Conservation (phyloP, 2,329 filamentous ascomycete genomes). For the Colletotrichum tropicicola region DNA sequence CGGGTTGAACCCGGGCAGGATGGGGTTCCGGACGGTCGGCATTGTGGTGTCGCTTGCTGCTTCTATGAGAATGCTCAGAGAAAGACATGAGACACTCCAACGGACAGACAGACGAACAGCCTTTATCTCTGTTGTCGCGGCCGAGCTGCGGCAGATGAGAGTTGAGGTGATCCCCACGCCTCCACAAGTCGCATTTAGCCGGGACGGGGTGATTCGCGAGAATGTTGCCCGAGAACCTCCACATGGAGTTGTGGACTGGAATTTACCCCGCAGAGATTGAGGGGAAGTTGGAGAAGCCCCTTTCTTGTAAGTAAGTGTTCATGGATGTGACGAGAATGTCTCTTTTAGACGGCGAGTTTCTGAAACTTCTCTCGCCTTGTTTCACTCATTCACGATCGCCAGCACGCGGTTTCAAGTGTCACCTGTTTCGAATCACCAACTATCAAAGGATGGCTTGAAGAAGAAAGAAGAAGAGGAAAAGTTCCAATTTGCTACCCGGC, state of each 20-base stretch:
- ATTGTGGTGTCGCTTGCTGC: constrained; percentile 38
- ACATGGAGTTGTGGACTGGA: background rate
- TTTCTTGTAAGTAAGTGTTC: too few relatives aligned
- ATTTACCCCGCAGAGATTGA: constrained; percentile 20
- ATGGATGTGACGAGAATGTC: background rate
- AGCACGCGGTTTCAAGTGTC: background rate
- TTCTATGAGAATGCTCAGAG: background rate
- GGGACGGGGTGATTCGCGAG: constrained; percentile 20
- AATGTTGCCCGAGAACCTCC: constrained; percentile 18
- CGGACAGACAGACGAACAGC: background rate
- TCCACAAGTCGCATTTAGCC: constrained; percentile 29
- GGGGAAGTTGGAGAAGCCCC: constrained; percentile 11
- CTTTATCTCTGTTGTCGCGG: background rate
- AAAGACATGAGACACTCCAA: accelerated
- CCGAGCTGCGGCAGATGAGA: background rate
- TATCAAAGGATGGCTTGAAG: too few relatives aligned
- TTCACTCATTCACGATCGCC: background rate
- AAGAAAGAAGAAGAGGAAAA: background rate
- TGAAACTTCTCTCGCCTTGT: background rate
- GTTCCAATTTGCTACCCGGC: background rate
- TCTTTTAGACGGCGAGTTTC: background rate
- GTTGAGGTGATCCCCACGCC: constrained; percentile 8
- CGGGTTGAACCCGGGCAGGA: constrained; percentile 65
- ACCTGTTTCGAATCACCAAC: background rate
- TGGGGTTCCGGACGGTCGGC: constrained; percentile 61